Percentiles rank a stretch among this genome's conserved stretches.
phyloP scores from a whole-genome alignment of 768 basidiomycete species.

The Leccinum olivaceopallidum region DNA sequence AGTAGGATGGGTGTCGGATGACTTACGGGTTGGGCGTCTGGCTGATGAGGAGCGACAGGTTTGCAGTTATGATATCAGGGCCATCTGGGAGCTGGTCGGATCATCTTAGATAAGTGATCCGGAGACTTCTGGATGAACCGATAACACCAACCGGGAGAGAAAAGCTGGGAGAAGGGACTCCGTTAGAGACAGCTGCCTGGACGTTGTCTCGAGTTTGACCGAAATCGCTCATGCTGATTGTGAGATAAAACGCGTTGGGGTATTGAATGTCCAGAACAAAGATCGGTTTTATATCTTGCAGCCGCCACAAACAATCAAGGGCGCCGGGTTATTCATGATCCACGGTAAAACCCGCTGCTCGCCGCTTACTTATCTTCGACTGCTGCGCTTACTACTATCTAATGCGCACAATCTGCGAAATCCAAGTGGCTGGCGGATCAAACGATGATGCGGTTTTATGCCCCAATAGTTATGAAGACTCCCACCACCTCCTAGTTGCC shows the following conservation, averaged over 20 bases:
- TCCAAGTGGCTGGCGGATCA: not conserved
- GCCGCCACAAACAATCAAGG: not conserved
- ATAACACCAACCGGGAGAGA: conserved; percentile 39
- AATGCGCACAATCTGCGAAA: conserved; percentile 5
- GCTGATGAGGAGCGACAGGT: conserved; percentile 41
- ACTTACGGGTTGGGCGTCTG: conserved; percentile 42
- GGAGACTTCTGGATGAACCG: not conserved
- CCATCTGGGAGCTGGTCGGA: conserved; percentile 44
- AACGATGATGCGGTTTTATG: not conserved
- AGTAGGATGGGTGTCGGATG: not conserved
- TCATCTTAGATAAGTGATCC: conserved; percentile 1
- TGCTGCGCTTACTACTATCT: not conserved
- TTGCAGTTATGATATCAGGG: conserved; percentile 51
- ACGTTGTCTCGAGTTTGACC: conserved; percentile 9
- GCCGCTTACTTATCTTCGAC: not conserved
- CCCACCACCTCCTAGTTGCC: conserved; percentile 1
- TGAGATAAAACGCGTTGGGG: not conserved
- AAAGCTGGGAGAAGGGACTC: conserved; percentile 38
- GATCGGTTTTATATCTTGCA: not conserved
- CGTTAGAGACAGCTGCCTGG: conserved; percentile 39
- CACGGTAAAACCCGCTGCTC: not conserved
- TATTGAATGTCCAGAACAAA: not conserved
- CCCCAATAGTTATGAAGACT: not conserved
- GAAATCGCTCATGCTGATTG: conserved; percentile 16
- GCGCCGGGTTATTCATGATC: not conserved